Conservation (phyloP, 2,329 filamentous ascomycete genomes). For the Chaetomium globosum region DNA sequence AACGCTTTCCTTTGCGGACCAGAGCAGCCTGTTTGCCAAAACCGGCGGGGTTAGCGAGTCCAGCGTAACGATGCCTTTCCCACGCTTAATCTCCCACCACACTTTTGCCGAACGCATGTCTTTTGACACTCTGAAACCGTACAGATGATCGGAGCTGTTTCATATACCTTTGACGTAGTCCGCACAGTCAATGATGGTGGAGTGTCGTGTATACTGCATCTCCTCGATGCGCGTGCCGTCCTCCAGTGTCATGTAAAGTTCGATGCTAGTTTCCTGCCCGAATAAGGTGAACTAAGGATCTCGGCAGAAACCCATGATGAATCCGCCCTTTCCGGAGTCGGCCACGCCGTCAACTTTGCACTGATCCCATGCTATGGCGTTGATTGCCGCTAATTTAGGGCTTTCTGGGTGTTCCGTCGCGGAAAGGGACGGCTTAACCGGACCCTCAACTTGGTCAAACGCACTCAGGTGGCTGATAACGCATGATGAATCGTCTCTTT, state of each 20-base stretch:
- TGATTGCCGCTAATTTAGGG: neutral
- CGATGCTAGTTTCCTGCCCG: slow-evolving; percentile 4
- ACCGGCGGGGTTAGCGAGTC: neutral
- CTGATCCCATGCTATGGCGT: neutral
- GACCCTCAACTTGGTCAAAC: neutral
- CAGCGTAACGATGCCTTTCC: neutral
- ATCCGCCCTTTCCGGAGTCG: too few relatives aligned
- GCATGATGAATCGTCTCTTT: neutral
- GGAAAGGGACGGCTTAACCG: neutral
- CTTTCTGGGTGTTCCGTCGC: neutral
- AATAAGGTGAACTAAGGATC: neutral
- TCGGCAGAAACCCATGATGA: neutral
- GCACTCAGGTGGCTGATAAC: neutral
- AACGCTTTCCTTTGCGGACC: neutral
- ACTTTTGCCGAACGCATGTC: neutral
- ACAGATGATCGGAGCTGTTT: slow-evolving; percentile 1
- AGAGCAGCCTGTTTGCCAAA: neutral
- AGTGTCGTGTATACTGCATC: neutral
- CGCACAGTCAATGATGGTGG: neutral
- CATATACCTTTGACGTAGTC: neutral
- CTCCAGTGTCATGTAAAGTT: slow-evolving; percentile 2
- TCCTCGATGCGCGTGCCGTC: slow-evolving; percentile 4
- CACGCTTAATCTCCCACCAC: neutral
- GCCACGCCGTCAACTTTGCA: neutral
- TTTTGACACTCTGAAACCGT: neutral